Conservation (phyloP, 768 basidiomycete species). For the Mrakia gelida region DNA sequence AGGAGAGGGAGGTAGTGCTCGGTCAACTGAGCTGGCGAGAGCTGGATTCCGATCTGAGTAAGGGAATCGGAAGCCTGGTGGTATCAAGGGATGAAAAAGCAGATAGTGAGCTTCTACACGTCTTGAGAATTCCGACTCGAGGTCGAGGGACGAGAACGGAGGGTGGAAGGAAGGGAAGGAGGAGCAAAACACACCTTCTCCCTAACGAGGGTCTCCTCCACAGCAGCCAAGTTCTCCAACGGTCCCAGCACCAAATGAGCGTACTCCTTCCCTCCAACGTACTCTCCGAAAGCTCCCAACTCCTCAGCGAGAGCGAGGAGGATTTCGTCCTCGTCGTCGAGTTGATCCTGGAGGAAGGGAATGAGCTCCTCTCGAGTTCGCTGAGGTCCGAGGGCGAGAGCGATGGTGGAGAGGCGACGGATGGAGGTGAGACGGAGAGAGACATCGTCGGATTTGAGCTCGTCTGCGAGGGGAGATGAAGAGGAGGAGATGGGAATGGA, state of each 20-base stretch:
- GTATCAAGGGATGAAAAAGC: conserved; percentile 7
- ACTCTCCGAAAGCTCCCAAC: conserved; percentile 74
- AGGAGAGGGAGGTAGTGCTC: conserved; percentile 86
- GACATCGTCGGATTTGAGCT: conserved; percentile 74
- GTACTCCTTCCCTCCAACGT: conserved; percentile 80
- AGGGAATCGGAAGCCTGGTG: conserved; percentile 89
- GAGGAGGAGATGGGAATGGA: not conserved
- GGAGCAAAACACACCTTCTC: conserved; percentile 69
- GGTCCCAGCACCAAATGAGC: conserved; percentile 87
- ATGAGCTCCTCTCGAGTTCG: conserved; percentile 92
- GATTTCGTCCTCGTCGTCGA: conserved; percentile 99
- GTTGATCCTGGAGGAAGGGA: conserved; percentile 95
- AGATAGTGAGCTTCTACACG: too few relatives aligned
- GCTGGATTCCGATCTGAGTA: conserved; percentile 73
- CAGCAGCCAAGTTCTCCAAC: conserved; percentile 88
- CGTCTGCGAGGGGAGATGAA: conserved; percentile 10
- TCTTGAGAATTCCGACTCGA: not conserved
- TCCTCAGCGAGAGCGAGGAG: conserved; percentile 93
- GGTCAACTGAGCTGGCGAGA: conserved; percentile 76
- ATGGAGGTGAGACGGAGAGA: conserved; percentile 93
- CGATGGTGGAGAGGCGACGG: conserved; percentile 95
- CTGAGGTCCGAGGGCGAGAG: conserved; percentile 89
- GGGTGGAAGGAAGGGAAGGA: not conserved
- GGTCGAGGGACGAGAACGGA: not conserved
- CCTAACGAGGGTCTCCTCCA: conserved; percentile 95